Evolutionary conservation across 331 rosid species (phyloP).

Genomic region (Malus hybrid): DNA sequence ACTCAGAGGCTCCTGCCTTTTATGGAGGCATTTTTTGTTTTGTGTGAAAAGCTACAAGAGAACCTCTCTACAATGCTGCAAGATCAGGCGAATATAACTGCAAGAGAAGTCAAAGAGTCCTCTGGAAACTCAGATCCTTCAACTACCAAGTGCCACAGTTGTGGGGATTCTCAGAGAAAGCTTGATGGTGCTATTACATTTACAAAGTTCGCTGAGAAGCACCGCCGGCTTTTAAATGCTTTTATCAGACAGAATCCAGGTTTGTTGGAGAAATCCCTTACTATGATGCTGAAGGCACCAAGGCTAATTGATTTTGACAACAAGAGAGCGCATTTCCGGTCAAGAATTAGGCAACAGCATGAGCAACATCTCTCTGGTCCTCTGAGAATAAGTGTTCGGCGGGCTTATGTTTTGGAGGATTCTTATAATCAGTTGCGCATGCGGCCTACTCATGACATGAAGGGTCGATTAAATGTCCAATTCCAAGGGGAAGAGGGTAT

Average conservation of each 20-base stretch:
- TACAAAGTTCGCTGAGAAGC: slow-evolving; percentile 93
- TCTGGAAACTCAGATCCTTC: slow-evolving; percentile 54
- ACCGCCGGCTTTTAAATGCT: slow-evolving; percentile 91
- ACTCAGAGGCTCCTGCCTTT: slow-evolving; percentile 93
- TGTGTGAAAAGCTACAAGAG: slow-evolving; percentile 91
- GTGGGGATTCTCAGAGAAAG: slow-evolving; percentile 62
- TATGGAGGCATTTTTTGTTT: slow-evolving; percentile 94
- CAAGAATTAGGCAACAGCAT: slow-evolving; percentile 94
- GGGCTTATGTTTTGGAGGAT: slow-evolving; percentile 98
- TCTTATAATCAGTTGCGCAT: slow-evolving; percentile 91
- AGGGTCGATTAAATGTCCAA: slow-evolving; percentile 87
- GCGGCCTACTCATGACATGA: slow-evolving; percentile 87
- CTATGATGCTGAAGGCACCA: slow-evolving; percentile 95
- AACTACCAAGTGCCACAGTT: slow-evolving; percentile 18
- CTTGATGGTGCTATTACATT: slow-evolving; percentile 72
- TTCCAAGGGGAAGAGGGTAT: slow-evolving; percentile 99
- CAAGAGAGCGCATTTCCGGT: slow-evolving; percentile 89
- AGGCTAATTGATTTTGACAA: slow-evolving; percentile 95
- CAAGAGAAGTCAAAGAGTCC: slow-evolving; percentile 89
- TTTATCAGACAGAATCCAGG: slow-evolving; percentile 95
- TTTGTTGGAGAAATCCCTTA: slow-evolving; percentile 89
- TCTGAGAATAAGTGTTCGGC: slow-evolving; percentile 78
- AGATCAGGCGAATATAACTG: slow-evolving; percentile 64
- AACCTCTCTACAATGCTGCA: slow-evolving; percentile 56
- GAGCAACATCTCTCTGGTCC: slow-evolving; percentile 91